Conservation (phyloP, 306 rosid species). For the Glycyrrhiza uralensis region DNA sequence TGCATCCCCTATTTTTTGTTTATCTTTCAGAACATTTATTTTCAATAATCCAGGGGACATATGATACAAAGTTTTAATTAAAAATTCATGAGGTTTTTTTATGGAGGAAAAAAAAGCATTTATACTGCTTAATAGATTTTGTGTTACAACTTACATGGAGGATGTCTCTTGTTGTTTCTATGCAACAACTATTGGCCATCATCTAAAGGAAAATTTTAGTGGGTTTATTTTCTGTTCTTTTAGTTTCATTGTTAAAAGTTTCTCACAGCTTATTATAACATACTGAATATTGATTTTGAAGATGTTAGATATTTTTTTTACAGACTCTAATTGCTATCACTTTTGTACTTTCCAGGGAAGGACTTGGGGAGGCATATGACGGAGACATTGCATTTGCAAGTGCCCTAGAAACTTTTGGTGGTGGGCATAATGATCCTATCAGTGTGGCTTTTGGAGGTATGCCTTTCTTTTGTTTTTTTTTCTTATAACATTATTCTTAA, state of each 20-base stretch:
- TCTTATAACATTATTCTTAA: neutral
- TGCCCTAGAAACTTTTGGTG: slow-evolving; percentile 92
- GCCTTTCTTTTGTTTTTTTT: neutral
- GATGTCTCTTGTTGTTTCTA: neutral
- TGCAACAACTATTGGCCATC: neutral
- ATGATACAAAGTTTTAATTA: neutral
- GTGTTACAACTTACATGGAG: neutral
- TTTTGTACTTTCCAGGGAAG: slow-evolving; percentile 65
- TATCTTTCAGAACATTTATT: neutral
- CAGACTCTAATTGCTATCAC: slow-evolving; percentile 33
- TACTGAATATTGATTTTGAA: slow-evolving; percentile 24
- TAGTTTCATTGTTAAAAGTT: slow-evolving; percentile 15
- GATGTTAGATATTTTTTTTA: neutral
- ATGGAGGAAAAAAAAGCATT: neutral
- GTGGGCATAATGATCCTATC: slow-evolving; percentile 98
- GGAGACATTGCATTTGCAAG: slow-evolving; percentile 99
- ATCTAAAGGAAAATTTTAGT: neutral
- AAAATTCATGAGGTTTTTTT: neutral
- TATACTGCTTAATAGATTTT: neutral
- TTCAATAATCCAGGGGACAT: neutral
- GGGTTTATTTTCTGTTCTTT: neutral
- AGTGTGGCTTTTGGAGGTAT: slow-evolving; percentile 99
- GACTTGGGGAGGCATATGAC: slow-evolving; percentile 97
- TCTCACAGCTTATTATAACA: neutral
- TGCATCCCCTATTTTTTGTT: no score